phyloP scores from a whole-genome alignment of 2,329 filamentous ascomycete genomes.

The Dactylellina leptospora region DNA sequence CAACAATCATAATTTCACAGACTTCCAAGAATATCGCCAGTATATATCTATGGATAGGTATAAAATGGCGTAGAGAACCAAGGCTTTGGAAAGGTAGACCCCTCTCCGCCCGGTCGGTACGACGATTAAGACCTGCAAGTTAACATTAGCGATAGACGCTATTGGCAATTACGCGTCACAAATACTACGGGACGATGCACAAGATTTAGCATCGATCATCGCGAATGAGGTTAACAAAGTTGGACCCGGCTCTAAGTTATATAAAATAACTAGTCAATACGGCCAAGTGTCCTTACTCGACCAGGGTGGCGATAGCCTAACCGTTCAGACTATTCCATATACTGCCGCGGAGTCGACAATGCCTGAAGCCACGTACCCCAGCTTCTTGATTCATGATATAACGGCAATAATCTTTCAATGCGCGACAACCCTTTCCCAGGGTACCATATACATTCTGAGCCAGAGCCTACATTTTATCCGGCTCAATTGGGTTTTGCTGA shows the following conservation, averaged over 20 bases:
- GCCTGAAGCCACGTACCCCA: constrained; percentile 26
- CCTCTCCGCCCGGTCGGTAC: neutral
- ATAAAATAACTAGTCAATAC: constrained; percentile 33
- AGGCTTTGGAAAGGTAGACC: constrained; percentile 61
- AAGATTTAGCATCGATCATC: constrained; percentile 42
- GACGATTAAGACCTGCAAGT: neutral
- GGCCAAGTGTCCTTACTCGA: constrained; percentile 18
- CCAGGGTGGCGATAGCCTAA: neutral
- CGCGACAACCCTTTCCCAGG: neutral
- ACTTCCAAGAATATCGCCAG: constrained; percentile 91
- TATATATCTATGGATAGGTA: constrained; percentile 82
- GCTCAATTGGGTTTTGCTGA: constrained; percentile 22
- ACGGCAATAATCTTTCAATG: neutral
- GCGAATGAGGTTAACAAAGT: constrained; percentile 23
- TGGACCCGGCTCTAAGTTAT: constrained; percentile 27
- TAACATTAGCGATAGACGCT: constrained; percentile 7
- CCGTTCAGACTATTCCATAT: neutral
- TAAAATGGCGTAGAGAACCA: constrained; percentile 82
- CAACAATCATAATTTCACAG: constrained; percentile 93
- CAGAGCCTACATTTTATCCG: constrained; percentile 10
- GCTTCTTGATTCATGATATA: constrained; percentile 5
- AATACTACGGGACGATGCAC: constrained; percentile 33
- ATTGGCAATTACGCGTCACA: constrained; percentile 23
- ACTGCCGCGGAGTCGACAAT: constrained; percentile 14
- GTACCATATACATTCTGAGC: neutral